These are phyloP conservation scores for Bacidia gigantensis DNA, from an alignment of 495 filamentous ascomycete species.

Conservation along the genomic window DNA sequence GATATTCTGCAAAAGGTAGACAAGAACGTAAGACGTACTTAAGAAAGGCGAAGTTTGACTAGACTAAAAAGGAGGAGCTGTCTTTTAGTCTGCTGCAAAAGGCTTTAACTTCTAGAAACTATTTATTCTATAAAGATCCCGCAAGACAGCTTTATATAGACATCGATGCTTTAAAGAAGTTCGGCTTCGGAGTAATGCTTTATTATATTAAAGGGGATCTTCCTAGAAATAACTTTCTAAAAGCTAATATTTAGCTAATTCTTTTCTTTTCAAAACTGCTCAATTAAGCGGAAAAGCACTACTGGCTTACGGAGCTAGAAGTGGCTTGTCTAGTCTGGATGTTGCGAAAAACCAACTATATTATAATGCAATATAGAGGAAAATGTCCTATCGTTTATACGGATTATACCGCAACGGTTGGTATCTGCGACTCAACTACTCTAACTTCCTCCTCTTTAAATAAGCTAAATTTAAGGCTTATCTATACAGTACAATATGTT, in stretches of 20 bases:
- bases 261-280: background rate
- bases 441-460: background rate
- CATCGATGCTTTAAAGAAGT: slow-evolving; percentile 6
- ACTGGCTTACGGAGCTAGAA: background rate
- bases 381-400: background rate
- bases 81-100: background rate
- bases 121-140: background rate
- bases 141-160: background rate
- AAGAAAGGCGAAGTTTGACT: background rate
- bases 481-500: too few relatives aligned
- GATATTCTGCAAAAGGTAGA: background rate
- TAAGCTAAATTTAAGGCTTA: background rate
- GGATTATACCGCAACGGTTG: background rate
- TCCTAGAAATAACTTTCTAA: background rate
- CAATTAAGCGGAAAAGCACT: slow-evolving; percentile 2
- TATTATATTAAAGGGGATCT: background rate
- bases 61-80: background rate
- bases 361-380: background rate
- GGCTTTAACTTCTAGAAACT: background rate
- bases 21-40: background rate
- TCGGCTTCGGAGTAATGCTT: background rate
- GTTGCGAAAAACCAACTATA: background rate
- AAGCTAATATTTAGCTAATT: background rate
- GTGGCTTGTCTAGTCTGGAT: background rate
- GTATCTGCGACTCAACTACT: background rate